phyloP scores from a whole-genome alignment of 257 asterid species.

The Leonotis leonurus region DNA sequence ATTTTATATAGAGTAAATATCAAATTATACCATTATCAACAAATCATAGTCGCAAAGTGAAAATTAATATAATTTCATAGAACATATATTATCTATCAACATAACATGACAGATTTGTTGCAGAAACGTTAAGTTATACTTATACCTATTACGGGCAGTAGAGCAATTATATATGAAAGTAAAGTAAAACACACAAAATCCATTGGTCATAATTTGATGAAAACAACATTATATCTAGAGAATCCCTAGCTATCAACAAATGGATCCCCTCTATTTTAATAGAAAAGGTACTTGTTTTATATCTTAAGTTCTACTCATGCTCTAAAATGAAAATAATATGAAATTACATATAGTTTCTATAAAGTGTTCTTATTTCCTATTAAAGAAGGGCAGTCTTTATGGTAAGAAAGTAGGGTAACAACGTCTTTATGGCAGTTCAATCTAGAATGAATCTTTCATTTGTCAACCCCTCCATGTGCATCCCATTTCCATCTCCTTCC shows the following conservation, averaged over 20 bases:
- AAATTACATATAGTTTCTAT: background rate
- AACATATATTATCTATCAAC: too few relatives aligned
- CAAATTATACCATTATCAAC: too few relatives aligned
- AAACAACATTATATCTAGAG: background rate
- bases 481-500: slow-evolving; percentile 15
- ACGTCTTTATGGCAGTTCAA: slow-evolving; percentile 15
- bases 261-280: background rate
- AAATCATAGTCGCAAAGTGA: too few relatives aligned
- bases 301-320: background rate
- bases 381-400: background rate
- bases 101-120: too few relatives aligned
- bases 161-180: too few relatives aligned
- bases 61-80: too few relatives aligned
- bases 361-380: background rate
- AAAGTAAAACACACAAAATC: too few relatives aligned
- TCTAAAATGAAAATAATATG: background rate
- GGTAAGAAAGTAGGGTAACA: slow-evolving; percentile 5
- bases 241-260: background rate
- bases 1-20: too few relatives aligned
- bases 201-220: background rate
- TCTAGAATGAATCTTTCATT: slow-evolving; percentile 18
- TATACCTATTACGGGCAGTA: background rate
- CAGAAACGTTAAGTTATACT: too few relatives aligned
- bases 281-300: background rate
- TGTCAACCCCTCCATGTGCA: slow-evolving; percentile 37